Evolutionary conservation across 345 rosid species (phyloP), one percentile per base, ranked within the genome.

Genomic region (Bretschneidera sinensis): DNA sequence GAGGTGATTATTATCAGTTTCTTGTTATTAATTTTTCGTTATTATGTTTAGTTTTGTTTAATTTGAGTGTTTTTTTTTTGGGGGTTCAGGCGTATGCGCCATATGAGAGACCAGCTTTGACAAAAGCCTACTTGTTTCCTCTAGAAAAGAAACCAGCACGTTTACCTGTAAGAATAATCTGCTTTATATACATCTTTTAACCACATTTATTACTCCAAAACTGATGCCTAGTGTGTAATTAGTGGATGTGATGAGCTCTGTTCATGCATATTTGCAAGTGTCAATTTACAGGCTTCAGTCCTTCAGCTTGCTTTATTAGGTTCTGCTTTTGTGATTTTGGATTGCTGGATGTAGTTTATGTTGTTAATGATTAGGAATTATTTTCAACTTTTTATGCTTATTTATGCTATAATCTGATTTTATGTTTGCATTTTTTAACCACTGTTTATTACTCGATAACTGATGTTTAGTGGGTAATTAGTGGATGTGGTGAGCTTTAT

Each of bases 61-160:
- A 25, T 50, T 49, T 61, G 47, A 21, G n/a, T n/a, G n/a, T n/a
- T 54, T 21, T 54, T 54, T 25, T 13, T 9, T 23, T 54, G 56
- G 47, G 67, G n/a, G n/a, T n/a, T 76, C 79, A 89, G 96, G 83
- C 97, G 24, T 60, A 83, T 49, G 97, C 96, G 8, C 97, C 99
- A 5, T 94, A 94, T 62, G 99, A 89, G 83, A 82, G 99, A 65
- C 99, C 99, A 0, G 99, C 96, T 69, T 79, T 94, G 76, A 89
- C 97, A 11, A 94, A 94, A 68, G 99, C 69, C 35, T 94, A 94
- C 78, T 76, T 94, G 86, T 89, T 89, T 77, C 99, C 97, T 5
- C 75, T 66, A 0, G 95, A 89, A 59, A 89, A 89, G 82, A 89
- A 89, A 75, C 97, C 96, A 17, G 96, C 97, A 24, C 92, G 96